Conservation (phyloP, 768 basidiomycete species). For the Phaffia tasmanica region DNA sequence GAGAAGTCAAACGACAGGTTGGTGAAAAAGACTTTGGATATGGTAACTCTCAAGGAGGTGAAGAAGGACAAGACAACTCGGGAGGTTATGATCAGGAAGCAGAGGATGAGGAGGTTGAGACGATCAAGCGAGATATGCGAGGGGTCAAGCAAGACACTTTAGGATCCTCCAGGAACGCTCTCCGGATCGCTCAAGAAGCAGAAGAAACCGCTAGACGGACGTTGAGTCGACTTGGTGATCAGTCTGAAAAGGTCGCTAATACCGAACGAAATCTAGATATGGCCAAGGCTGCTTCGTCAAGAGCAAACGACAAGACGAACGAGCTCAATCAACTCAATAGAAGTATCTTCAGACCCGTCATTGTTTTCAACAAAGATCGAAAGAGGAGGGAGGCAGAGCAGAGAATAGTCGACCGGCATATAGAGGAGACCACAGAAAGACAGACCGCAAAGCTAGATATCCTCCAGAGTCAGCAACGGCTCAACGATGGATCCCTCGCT, state of each 20-base stretch:
- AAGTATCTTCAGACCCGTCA: conserved; percentile 85
- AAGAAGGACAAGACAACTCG: conserved; percentile 27
- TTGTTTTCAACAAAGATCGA: conserved; percentile 82
- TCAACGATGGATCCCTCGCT: conserved; percentile 31
- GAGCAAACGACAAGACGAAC: conserved; percentile 84
- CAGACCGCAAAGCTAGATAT: conserved; percentile 78
- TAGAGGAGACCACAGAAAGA: conserved; percentile 70
- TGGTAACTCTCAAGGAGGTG: conserved; percentile 2
- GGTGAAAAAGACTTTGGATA: conserved; percentile 19
- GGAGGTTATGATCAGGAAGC: conserved; percentile 40
- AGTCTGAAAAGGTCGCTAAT: conserved; percentile 71
- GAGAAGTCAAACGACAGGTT: conserved; percentile 34
- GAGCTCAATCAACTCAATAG: conserved; percentile 89
- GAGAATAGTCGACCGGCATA: conserved; percentile 71
- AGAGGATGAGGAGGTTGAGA: conserved; percentile 53
- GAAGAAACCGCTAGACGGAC: conserved; percentile 90
- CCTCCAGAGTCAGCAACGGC: conserved; percentile 55
- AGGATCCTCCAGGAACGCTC: conserved; percentile 55
- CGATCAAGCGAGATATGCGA: conserved; percentile 83
- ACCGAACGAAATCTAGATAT: conserved; percentile 92
- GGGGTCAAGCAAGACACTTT: conserved; percentile 86
- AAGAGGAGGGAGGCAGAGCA: conserved; percentile 81
- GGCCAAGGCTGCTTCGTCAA: conserved; percentile 69
- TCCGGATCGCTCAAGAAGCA: conserved; percentile 85
- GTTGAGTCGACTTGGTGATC: conserved; percentile 68